Evolutionary conservation across 768 basidiomycete genomes (phyloP), one percentile per base, ranked within the genome.

Genomic region (Mycena venus): DNA sequence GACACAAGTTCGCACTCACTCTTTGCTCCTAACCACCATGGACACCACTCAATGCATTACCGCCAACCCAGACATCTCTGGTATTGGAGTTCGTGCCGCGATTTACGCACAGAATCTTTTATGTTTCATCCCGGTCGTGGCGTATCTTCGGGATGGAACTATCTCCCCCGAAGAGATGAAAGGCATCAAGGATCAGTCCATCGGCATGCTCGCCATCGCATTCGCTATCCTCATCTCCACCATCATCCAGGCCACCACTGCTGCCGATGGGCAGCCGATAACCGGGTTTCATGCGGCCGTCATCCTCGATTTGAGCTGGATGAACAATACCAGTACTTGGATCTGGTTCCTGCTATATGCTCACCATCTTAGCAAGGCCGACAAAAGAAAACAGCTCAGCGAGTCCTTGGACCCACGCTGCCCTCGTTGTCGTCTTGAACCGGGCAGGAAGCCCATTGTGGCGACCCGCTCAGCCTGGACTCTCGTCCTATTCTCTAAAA

Each of bases 341-440:
- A 68, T 68, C 15, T 68, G 53, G 53, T 58, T 68, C 21, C 56
- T 68, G 8, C 36, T 68, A 4, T 68, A 36, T n/a, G 38, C 56
- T 9, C 56, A 68, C 53, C 31, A 68, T 40, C 51, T 42, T 6
- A 65, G 8, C 40, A 65, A 49, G 42, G n/a, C n/a, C n/a, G 12
- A 17, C 53, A 29, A 55, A 3, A 31, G 14, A 29, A 55, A 29
- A 55, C 53, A 55, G 53, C 42, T 10, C 15, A 4, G 42, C 19
- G 42, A 17, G 15, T 25, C 4, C 23, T 14, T 25, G 53, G 53
- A 55, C 53, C 53, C 12, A 55, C 53, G 27, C 53, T 55, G 53
- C 53, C 53, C 53, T 55, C 53, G 53, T 14, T 55, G 53, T 14
- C 53, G 53, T 27, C 53, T 55, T 29, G 53, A 55, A 29, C 27